A percentile compares a stretch with the other conserved stretches of the same genome.
These are phyloP conservation scores for Sinapis alba DNA, from an alignment of 441 rosid species.

Conservation along the genomic window DNA sequence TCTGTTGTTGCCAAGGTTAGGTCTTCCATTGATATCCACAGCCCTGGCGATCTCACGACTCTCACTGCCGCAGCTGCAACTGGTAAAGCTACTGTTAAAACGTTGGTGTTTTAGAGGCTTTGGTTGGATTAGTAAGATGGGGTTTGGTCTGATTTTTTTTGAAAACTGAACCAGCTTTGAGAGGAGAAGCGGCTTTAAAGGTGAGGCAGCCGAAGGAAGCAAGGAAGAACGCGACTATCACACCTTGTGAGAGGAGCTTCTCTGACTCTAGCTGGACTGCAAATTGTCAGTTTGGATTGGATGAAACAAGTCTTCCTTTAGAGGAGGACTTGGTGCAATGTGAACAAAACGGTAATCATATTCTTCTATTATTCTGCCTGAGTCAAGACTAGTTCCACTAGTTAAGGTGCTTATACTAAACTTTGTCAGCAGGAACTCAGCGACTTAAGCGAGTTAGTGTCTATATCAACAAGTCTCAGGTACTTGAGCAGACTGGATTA, in stretches of 20 bases:
- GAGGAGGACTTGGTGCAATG: conserved; percentile 75
- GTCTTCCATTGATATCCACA: conserved; percentile 71
- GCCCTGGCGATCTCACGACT: conserved; percentile 77
- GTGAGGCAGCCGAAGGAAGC: conserved; percentile 81
- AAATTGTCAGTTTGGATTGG: conserved; percentile 42
- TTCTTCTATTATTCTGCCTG: conserved; percentile 9
- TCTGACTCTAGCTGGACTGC: conserved; percentile 53
- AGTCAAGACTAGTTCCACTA: conserved; percentile 5
- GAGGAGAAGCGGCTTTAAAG: conserved; percentile 88
- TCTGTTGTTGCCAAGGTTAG: conserved; percentile 62
- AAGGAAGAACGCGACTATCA: conserved; percentile 77
- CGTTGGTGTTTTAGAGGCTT: not conserved
- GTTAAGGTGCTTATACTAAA: conserved; percentile 25
- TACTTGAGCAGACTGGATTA: conserved; percentile 30
- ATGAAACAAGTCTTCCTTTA: conserved; percentile 57
- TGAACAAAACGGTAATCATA: conserved; percentile 63
- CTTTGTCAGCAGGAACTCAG: conserved; percentile 54
- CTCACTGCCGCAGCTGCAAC: conserved; percentile 93
- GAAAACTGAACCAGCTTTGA: conserved; percentile 53
- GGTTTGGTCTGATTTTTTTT: conserved; percentile 18
- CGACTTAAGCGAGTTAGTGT: conserved; percentile 67
- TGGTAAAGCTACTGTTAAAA: conserved; percentile 43
- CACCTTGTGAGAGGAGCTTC: conserved; percentile 72
- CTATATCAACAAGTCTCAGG: conserved; percentile 83
- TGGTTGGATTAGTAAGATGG: not conserved